Base-by-base conservation (phyloP, 1,139 yeast species). In the Magnusiomyces magnusii region DNA sequence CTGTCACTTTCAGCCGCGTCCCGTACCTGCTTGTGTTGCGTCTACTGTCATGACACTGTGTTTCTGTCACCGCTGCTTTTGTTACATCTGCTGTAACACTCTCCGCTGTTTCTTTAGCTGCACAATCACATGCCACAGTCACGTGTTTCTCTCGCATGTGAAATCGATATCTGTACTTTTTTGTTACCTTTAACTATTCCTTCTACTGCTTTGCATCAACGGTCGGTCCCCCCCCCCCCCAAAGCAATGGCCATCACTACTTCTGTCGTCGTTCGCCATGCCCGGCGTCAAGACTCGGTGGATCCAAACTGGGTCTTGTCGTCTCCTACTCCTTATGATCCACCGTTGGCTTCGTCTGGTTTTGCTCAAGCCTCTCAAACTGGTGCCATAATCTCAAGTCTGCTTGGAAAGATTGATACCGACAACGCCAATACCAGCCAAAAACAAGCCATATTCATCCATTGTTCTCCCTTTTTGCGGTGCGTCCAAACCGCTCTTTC, bases 381-480 rank as follows among this genome's bases (percentile, higher is more conserved):
- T 7, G 10, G 13, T 13, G 7, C 36, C 13, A 7, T 7, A 31
- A 31, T 13, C 13, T 13, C 36, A 7, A 31, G 36, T 31, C 36
- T 31, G 7, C 13, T 31, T 13, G n/a, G n/a, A n/a, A n/a, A n/a
- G n/a, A n/a, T n/a, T n/a, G n/a, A n/a, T 7, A 31, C 13, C 10
- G 13, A 31, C 13, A 31, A 31, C 13, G 36, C 36, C 36, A 31
- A 13, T 44, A 44, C 24, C 21, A 44, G 49, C 24, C 3, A 44
- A n/a, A n/a, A n/a, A n/a, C n/a, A n/a, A 54, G 56, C 55, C n/a
- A 60, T 69, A 47, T 60, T 64, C 49, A 63, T 75, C 17, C 76
- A 73, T 60, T 60, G 71, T 17, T 73, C 77, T 23, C 78, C 78
- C 19, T 75, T 74, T 60, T 64, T 73, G 57, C 68, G 78, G 24